Base-by-base conservation (phyloP, 179 eudicot genomes). In the Camellia oleifera region DNA sequence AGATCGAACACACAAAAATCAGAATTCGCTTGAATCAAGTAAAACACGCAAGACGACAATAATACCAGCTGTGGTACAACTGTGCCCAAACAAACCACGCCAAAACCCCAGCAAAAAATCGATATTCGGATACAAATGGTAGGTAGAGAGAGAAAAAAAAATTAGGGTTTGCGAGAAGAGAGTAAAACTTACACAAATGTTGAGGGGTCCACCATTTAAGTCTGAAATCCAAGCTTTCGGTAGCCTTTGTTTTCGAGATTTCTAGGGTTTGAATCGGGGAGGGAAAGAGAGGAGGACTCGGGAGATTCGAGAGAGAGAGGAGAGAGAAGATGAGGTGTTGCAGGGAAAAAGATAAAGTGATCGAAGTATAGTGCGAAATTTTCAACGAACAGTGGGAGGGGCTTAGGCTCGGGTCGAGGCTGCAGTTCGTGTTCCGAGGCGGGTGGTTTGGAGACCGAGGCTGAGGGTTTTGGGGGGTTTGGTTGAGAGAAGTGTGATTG, bases 191-290 rank as follows among this genome's bases (percentile, higher is more conserved):
- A 73, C 64, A 53, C 8, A 5, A 48, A 73, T 57, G 77, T 32
- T 12, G 77, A 54, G 10, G 17, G 61, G 15, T 50, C 45, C 64
- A 12, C n/a, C 77, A 4, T 11, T 72, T 17, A 52, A 73, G 44
- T 73, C 45, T 57, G 63, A 23, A 53, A 13, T 73, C 48, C 9
- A 53, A 72, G 52, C 63, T 20, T 53, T 4, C 53, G 11, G n/a
- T 15, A 15, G 74, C 56, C 50, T 68, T 68, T 20, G 50, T 68
- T 44, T 13, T 12, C 6, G 6, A 13, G 18, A 68, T 5, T 44
- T 68, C 72, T 68, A 68, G 72, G 72, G 72, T 44, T 68, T 70
- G 74, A 70, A 70, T 70, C 74, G 26, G 74, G 11, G 74, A 70
- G 48, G 56, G 74, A 32, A 4, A 67, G 40, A 32, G 40, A 32